Percentiles rank a stretch among this genome's conserved stretches.
Evolutionary conservation across 2,329 filamentous ascomycete genomes (phyloP).

Genomic region (Cytospora schulzeri): DNA sequence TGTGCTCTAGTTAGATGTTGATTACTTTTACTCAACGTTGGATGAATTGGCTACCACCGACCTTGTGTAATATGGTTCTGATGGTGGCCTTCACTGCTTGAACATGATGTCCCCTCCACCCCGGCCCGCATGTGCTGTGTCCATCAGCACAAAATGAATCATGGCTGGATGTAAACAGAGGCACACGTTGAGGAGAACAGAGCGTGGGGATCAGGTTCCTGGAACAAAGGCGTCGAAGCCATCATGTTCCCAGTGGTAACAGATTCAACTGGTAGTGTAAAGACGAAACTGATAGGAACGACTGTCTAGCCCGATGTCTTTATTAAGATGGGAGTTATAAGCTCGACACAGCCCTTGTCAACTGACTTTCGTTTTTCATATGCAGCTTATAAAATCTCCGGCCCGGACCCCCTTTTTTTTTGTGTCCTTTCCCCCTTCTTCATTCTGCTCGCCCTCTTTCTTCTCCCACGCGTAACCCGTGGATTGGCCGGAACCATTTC

Average conservation of each 20-base stretch:
- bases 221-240: too few species aligned
- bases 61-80: neutral
- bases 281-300: neutral
- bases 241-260: too few species aligned
- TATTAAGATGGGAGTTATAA: too few species aligned
- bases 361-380: neutral
- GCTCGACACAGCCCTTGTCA: too few species aligned
- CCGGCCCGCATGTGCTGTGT: neutral
- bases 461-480: conserved; percentile 10
- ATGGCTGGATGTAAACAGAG: neutral
- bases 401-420: neutral
- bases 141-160: neutral
- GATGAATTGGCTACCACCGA: neutral
- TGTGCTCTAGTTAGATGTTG: conserved; percentile 3
- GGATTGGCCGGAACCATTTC: conserved; percentile 5
- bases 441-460: too few species aligned
- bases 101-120: neutral
- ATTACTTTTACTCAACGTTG: neutral
- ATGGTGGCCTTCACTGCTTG: neutral
- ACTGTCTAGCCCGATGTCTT: too few species aligned
- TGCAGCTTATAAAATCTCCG: neutral
- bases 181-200: neutral
- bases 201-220: neutral
- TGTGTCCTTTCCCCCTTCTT: neutral
- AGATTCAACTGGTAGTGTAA: neutral